A percentile compares a stretch with the other conserved stretches of the same genome.
phyloP scores from a whole-genome alignment of 2,329 filamentous ascomycete species.

The Elsinoe fawcettii region DNA sequence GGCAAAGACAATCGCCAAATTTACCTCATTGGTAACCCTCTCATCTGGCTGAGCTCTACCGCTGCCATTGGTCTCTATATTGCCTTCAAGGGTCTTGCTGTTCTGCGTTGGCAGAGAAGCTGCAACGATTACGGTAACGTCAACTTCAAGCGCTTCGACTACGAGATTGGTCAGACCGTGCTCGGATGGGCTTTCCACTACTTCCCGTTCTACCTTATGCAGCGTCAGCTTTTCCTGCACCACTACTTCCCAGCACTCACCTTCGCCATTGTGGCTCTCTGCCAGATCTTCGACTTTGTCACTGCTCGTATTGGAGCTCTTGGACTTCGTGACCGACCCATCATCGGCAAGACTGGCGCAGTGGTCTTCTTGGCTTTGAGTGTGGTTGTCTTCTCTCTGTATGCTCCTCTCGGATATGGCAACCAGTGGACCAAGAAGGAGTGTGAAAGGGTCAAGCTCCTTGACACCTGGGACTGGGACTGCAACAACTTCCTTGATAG shows the following conservation, averaged over 20 bases:
- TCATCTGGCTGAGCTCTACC: conserved; percentile 90
- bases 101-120: conserved; percentile 90
- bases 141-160: conserved; percentile 94
- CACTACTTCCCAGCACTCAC: conserved; percentile 97
- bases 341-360: conserved; percentile 66
- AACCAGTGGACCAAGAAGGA: conserved; percentile 87
- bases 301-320: conserved; percentile 64
- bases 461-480: conserved; percentile 92
- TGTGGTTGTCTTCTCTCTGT: conserved; percentile 71
- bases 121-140: conserved; percentile 75
- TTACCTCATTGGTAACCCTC: conserved; percentile 88
- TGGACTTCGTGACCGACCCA: conserved; percentile 60
- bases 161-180: conserved; percentile 83
- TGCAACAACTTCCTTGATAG: conserved; percentile 85
- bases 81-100: conserved; percentile 76
- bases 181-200: conserved; percentile 97
- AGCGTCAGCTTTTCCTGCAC: conserved; percentile 94
- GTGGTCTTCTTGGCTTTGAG: conserved; percentile 66
- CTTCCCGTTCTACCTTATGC: conserved; percentile 98
- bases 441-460: conserved; percentile 80
- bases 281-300: conserved; percentile 80
- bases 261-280: conserved; percentile 84
- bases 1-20: conserved; percentile 88
- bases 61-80: conserved; percentile 68
- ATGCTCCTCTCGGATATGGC: conserved; percentile 83